Percentiles rank a stretch among this genome's conserved stretches.
Conservation (phyloP, 768 basidiomycete genomes). For the Tylopilus plumbeoviolaceoides region DNA sequence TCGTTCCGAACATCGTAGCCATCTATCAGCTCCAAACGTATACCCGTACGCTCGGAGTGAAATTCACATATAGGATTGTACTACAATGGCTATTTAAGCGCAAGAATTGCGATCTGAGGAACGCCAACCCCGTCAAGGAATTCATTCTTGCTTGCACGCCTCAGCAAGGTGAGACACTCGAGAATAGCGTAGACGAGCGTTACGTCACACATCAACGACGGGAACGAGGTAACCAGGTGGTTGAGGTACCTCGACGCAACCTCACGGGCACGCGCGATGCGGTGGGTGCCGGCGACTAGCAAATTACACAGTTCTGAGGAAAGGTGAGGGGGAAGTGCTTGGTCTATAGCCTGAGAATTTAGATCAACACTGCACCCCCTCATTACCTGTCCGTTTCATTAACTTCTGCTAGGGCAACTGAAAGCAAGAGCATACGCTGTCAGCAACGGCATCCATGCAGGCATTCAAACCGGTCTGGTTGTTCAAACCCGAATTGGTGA, state of each 20-base stretch:
- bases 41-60: slow-evolving; percentile 67
- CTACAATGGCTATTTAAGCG: slow-evolving; percentile 37
- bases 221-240: slow-evolving; percentile 84
- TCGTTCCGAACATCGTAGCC: slow-evolving; percentile 83
- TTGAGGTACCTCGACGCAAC: slow-evolving; percentile 82
- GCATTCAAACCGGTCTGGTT: slow-evolving; percentile 57
- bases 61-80: slow-evolving; percentile 87
- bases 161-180: slow-evolving; percentile 85
- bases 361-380: slow-evolving; percentile 69
- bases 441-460: slow-evolving; percentile 84
- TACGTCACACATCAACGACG: slow-evolving; percentile 90
- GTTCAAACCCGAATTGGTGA: slow-evolving; percentile 83
- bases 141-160: slow-evolving; percentile 87
- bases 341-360: slow-evolving; percentile 70
- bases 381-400: slow-evolving; percentile 57
- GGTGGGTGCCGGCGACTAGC: slow-evolving; percentile 76
- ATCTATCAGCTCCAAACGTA: slow-evolving; percentile 79
- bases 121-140: slow-evolving; percentile 77
- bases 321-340: slow-evolving; percentile 66
- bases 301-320: slow-evolving; percentile 71
- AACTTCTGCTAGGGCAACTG: neutral
- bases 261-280: slow-evolving; percentile 75
- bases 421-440: slow-evolving; percentile 52
- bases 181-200: slow-evolving; percentile 84
- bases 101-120: neutral